Evolutionary conservation across 192 early-diverging fungal species (phyloP).

Genomic region (Kappamyces sp.): DNA sequence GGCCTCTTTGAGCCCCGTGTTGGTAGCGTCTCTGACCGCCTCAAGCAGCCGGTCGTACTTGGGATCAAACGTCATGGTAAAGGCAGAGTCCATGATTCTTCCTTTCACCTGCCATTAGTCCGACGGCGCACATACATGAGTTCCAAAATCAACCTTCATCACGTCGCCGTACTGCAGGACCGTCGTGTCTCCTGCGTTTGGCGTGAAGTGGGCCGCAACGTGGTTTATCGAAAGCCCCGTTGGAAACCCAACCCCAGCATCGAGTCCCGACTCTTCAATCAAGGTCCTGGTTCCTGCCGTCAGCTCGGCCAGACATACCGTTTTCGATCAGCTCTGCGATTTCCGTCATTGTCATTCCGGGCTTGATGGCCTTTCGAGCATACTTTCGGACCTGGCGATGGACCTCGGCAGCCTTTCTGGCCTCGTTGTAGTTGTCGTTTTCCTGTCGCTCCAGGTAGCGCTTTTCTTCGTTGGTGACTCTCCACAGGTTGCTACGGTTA

Average conservation of each 20-base stretch:
- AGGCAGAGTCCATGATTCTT: slow-evolving; percentile 91
- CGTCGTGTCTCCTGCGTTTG: slow-evolving; percentile 92
- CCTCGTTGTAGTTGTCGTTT: slow-evolving; percentile 69
- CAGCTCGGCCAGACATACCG: slow-evolving; percentile 78
- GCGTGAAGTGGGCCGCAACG: slow-evolving; percentile 95
- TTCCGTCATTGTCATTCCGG: slow-evolving; percentile 92
- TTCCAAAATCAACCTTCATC: slow-evolving; percentile 95
- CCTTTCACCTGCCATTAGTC: slow-evolving; percentile 49
- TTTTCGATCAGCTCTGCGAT: slow-evolving; percentile 93
- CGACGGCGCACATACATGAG: slow-evolving; percentile 88
- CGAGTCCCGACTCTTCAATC: slow-evolving; percentile 32
- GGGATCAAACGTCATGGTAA: slow-evolving; percentile 88
- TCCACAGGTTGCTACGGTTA: slow-evolving; percentile 65
- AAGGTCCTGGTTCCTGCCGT: slow-evolving; percentile 74
- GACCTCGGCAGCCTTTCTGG: slow-evolving; percentile 87
- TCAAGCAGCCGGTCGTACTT: slow-evolving; percentile 76
- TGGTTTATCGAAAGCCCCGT: slow-evolving; percentile 91
- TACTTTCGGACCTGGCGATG: slow-evolving; percentile 79
- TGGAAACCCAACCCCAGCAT: slow-evolving; percentile 77
- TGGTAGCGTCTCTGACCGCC: slow-evolving; percentile 92
- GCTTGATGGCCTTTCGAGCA: slow-evolving; percentile 74
- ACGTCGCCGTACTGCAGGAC: slow-evolving; percentile 86
- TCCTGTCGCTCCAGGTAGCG: slow-evolving; percentile 68
- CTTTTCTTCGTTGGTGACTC: slow-evolving; percentile 92
- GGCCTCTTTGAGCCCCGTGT: slow-evolving; percentile 89